A percentile compares a stretch with the other conserved stretches of the same genome.
Evolutionary conservation across 1,284 basidiomycete genomes (phyloP).

Genomic region (Boletellus deceptivus): DNA sequence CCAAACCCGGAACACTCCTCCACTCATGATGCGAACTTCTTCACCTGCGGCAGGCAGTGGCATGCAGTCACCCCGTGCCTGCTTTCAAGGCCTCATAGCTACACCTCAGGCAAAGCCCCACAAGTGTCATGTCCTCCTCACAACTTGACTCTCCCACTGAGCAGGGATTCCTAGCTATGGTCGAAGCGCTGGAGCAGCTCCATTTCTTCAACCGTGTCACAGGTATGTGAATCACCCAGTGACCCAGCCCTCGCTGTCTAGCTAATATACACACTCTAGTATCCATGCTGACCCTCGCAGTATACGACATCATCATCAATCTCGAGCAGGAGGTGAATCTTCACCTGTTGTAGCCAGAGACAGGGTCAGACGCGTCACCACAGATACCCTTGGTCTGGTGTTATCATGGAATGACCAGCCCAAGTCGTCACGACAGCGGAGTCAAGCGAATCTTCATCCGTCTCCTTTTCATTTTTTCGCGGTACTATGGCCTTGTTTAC

Average conservation of each 20-base stretch:
- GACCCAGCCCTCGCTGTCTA: too few relatives aligned
- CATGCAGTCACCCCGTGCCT: not conserved
- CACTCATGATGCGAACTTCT: not conserved
- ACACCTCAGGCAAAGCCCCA: not conserved
- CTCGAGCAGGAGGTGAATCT: conserved; percentile 14
- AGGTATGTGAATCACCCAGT: not conserved
- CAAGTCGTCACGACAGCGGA: not conserved
- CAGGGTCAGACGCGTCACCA: not conserved
- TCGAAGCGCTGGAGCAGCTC: not conserved
- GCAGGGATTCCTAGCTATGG: not conserved
- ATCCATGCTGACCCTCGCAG: conserved; percentile 17
- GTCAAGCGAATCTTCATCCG: conserved; percentile 8
- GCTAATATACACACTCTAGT: not conserved
- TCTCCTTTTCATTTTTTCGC: conserved; percentile 22
- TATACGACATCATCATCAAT: conserved; percentile 24
- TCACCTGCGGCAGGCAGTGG: not conserved
- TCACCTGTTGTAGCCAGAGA: not conserved
- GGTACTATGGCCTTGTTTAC: conserved; percentile 24
- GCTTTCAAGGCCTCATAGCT: not conserved
- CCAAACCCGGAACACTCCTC: not conserved
- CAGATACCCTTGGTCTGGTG: conserved; percentile 23
- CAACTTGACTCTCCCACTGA: not conserved
- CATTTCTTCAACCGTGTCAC: not conserved
- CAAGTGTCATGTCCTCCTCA: not conserved
- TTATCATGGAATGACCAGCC: not conserved